Conservation (phyloP, 2,329 filamentous ascomycete species). For the Fragosphaeria purpurea region DNA sequence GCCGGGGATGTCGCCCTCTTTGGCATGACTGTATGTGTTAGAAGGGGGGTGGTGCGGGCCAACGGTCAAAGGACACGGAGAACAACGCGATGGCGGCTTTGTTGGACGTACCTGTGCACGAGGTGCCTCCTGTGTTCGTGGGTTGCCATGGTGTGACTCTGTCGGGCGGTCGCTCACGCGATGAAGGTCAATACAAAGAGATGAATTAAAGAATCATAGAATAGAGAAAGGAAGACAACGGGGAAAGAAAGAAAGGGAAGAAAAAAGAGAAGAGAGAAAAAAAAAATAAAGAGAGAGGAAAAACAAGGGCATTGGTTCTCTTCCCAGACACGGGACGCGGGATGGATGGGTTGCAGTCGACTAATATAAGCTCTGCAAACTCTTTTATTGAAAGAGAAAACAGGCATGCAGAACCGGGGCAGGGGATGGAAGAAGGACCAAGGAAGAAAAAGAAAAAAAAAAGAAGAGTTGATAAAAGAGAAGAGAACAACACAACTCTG, state of each 20-base stretch:
- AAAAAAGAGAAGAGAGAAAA: not conserved
- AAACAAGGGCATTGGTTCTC: not conserved
- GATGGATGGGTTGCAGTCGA: not conserved
- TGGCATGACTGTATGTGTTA: conserved; percentile 15
- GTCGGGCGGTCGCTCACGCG: too few species aligned
- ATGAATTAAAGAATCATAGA: not conserved
- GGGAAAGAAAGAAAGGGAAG: not conserved
- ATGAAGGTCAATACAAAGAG: too few species aligned
- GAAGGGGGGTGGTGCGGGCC: not conserved
- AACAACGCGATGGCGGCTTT: too few species aligned
- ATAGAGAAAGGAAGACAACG: not conserved
- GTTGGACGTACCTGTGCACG: conserved; percentile 10
- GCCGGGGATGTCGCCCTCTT: conserved; percentile 17
- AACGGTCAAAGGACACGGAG: too few species aligned
- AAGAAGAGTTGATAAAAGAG: too few species aligned
- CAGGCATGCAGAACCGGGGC: too few species aligned
- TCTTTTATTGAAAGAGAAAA: too few species aligned
- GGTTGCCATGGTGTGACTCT: not conserved
- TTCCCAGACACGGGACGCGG: not conserved
- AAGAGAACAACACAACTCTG: too few species aligned
- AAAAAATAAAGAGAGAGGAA: not conserved
- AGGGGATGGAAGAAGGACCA: too few species aligned
- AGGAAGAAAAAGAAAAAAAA: too few species aligned
- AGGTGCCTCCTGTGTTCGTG: conserved; percentile 5
- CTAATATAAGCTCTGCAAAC: too few species aligned